Conservation (phyloP, 1,284 basidiomycete species). For the Boletus sp. region DNA sequence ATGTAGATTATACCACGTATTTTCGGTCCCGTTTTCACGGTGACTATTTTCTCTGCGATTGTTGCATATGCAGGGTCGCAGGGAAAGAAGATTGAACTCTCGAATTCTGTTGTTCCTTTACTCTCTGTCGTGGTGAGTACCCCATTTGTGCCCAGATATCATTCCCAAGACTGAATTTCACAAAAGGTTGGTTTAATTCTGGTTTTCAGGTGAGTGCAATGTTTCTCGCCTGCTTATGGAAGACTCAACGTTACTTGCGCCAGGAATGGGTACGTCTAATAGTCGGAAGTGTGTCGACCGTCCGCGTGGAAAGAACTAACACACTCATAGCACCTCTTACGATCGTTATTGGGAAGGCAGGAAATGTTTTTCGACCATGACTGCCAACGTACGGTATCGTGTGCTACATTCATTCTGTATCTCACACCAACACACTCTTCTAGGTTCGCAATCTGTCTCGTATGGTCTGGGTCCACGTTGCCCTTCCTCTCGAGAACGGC, state of each 20-base stretch:
- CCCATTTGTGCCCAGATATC: constrained; percentile 5
- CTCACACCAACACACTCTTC: constrained; percentile 5
- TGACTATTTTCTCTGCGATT: constrained; percentile 68
- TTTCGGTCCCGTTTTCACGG: constrained; percentile 76
- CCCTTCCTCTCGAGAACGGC: constrained; percentile 55
- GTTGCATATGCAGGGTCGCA: constrained; percentile 55
- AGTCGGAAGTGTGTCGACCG: neutral
- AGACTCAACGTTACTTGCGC: neutral
- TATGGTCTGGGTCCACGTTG: constrained; percentile 77
- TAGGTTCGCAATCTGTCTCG: constrained; percentile 60
- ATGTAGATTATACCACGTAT: constrained; percentile 60
- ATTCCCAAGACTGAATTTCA: constrained; percentile 3
- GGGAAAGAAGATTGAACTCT: constrained; percentile 54
- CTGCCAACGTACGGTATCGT: constrained; percentile 49
- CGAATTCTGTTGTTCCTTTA: constrained; percentile 77
- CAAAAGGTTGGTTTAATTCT: constrained; percentile 67
- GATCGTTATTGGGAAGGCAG: constrained; percentile 84
- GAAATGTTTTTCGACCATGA: constrained; percentile 70
- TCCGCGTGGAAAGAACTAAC: constrained; percentile 7
- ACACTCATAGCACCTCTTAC: constrained; percentile 61
- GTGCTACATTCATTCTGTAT: constrained; percentile 12
- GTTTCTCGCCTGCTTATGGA: constrained; percentile 2
- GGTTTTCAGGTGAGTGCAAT: constrained; percentile 60
- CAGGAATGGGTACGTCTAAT: constrained; percentile 30
- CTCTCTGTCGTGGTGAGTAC: constrained; percentile 84